Evolutionary conservation across 257 asterid species (phyloP).

Genomic region (Eustoma russellianum): DNA sequence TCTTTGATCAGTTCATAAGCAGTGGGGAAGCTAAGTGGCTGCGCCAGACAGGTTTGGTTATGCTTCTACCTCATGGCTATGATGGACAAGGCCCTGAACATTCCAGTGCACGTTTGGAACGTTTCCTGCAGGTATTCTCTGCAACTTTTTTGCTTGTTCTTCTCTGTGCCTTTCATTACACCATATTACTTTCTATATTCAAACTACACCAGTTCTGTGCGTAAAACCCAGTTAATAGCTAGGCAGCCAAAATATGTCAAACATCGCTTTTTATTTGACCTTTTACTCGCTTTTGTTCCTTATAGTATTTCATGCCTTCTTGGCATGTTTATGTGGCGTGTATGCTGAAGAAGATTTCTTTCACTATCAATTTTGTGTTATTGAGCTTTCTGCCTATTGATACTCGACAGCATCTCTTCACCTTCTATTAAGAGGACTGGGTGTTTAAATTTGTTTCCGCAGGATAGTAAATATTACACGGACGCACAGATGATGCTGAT

Average conservation of each 20-base stretch:
- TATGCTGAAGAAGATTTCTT: no score
- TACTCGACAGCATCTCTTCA: no score
- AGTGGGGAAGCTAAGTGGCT: slow-evolving; percentile 78
- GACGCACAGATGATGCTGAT: no score
- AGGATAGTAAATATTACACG: no score
- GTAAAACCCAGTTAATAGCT: slow-evolving; percentile 1
- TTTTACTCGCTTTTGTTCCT: no score
- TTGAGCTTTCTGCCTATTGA: no score
- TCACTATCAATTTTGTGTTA: no score
- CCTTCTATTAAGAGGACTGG: no score
- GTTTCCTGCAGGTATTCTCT: slow-evolving; percentile 53
- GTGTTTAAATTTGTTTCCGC: no score
- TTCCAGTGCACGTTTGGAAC: slow-evolving; percentile 80
- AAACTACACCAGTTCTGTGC: slow-evolving; percentile 6
- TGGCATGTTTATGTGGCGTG: no score
- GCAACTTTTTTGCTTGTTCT: background rate
- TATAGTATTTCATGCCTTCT: no score
- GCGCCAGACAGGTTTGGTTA: slow-evolving; percentile 56
- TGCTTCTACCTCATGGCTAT: slow-evolving; percentile 68
- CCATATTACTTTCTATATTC: background rate
- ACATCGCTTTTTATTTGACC: background rate
- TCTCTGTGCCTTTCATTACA: no score
- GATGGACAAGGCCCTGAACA: slow-evolving; percentile 87
- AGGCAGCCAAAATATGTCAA: background rate
- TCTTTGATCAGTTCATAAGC: slow-evolving; percentile 66